These are phyloP conservation scores for Megacollybia marginata DNA, from an alignment of 768 basidiomycete genomes.

Conservation along the genomic window DNA sequence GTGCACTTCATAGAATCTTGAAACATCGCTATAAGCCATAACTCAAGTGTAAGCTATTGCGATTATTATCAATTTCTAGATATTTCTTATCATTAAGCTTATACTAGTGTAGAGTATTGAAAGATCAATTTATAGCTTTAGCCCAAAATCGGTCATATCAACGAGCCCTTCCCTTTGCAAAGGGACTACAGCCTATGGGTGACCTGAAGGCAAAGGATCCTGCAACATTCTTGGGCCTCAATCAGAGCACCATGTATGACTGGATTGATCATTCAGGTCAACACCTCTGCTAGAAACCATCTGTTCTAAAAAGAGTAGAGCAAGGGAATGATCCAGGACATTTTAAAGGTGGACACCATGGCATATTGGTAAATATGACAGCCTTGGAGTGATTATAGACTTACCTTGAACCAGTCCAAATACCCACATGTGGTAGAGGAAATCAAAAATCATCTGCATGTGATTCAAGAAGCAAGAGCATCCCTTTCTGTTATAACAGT, in stretches of 20 bases:
- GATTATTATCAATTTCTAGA: too few relatives aligned
- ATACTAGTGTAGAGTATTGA: too few relatives aligned
- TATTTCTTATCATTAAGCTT: too few relatives aligned
- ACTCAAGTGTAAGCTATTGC: too few relatives aligned
- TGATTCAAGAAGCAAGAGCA: constrained; percentile 12
- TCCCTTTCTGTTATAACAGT: constrained; percentile 17
- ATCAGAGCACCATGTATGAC: constrained; percentile 11
- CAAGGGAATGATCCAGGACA: constrained; percentile 6
- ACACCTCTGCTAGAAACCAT: constrained; percentile 11
- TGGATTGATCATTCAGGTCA: constrained; percentile 17
- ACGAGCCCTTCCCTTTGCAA: too few relatives aligned
- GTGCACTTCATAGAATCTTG: too few relatives aligned
- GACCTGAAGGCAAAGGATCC: constrained; percentile 10
- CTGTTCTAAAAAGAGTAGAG: constrained; percentile 5
- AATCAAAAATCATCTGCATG: constrained; percentile 12
- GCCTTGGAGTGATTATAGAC: not conserved
- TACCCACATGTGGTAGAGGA: constrained; percentile 11
- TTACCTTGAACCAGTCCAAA: constrained; percentile 2
- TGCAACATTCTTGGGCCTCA: constrained; percentile 10
- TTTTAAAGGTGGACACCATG: constrained; percentile 10
- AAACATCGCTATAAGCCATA: too few relatives aligned
- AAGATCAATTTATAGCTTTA: too few relatives aligned
- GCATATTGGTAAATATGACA: constrained; percentile 10
- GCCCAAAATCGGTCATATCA: too few relatives aligned
- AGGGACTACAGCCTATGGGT: too few relatives aligned